Base-by-base conservation (phyloP, 805 yeast genomes). In the Candida suzukii region DNA sequence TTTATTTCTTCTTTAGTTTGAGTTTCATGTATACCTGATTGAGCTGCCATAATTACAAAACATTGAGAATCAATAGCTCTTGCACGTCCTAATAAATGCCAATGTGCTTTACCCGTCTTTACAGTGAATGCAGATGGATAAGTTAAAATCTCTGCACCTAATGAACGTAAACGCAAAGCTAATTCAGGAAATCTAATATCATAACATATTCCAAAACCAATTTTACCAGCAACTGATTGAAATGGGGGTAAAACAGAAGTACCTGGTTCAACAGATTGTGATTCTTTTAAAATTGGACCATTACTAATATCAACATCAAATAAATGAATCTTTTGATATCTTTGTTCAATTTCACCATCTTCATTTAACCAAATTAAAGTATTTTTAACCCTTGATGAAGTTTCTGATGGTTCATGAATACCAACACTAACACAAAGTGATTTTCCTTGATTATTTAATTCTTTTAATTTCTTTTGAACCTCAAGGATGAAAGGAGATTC, bases 71-170 rank as follows among this genome's bases (percentile, higher is more conserved):
- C 96, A 12, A 91, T 73, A 4, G 98, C 98, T 37, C 97, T 67
- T 0, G 95, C 83, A 22, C 78, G 69, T 2, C 87, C 96, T 39
- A 91, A 66, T 1, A 76, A 59, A 40, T 78, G 78, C 95, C 97
- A 91, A 55, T 91, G 99, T 1, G 91, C 87, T 39, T 78, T 78
- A 1, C 99, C 99, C 0, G 98, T 91, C 47, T 80, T 79, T 56
- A 84, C 75, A 0, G 96, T 93, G 70, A 95, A 93, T 0, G 98
- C 98, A 21, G 95, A 82, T 0, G 99, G 98, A 52, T 68, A 91
- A 2, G 91, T 74, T 31, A 91, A 51, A 19, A 91, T 66, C 43
- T 86, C 73, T 1, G 96, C 95, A 3, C 96, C 95, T 40, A 64
- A 51, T 10, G 74, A 56, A 39, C 95, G 65, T 28, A 85, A 61